Evolutionary conservation across 1,139 yeast genomes (phyloP), one percentile per base, ranked within the genome.

Genomic region (Magnusiomyces sp.): DNA sequence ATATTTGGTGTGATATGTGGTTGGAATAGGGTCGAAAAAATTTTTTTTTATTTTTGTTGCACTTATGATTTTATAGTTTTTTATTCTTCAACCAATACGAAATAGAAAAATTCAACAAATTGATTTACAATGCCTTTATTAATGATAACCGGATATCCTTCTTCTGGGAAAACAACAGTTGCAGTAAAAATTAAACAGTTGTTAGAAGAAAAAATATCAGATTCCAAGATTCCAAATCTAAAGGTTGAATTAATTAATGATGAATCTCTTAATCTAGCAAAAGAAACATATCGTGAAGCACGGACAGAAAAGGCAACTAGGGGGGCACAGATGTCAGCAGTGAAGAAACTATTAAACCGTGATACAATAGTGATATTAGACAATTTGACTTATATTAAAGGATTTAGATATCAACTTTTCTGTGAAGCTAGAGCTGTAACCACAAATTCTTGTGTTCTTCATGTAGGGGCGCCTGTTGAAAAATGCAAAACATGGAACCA

Each of bases 391-490:
- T 94, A 94, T 63, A 94, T 94, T 62, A 94, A 92, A 63, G 99
- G 99, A 0, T 89, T 89, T 63, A 73, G 98, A 53, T 92, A 94
- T 66, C 99, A 92, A 66, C 72, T 92, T 50, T 89, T 80, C 65
- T 89, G 97, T 66, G 98, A 92, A 64, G 92, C 95, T 39, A 90
- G 90, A 62, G 85, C 90, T 1, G 72, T 81, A 31, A 75, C 80
- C 16, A 89, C 97, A 0, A 83, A 94, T 1, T 85, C 87, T 57
- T 85, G 95, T 62, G 85, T 90, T 43, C 70, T 90, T 1, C 92
- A 90, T 56, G 82, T 86, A 1, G 77, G 88, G 56, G 79, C 84
- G 27, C 83, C 95, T 0, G 61, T 75, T 3, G 81, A 77, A 0
- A 69, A 71, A 31, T 81, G 95, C 61, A 62, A 73, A 5, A 74